Evolutionary conservation across 345 rosid genomes (phyloP).

Genomic region (Trapa incisa): DNA sequence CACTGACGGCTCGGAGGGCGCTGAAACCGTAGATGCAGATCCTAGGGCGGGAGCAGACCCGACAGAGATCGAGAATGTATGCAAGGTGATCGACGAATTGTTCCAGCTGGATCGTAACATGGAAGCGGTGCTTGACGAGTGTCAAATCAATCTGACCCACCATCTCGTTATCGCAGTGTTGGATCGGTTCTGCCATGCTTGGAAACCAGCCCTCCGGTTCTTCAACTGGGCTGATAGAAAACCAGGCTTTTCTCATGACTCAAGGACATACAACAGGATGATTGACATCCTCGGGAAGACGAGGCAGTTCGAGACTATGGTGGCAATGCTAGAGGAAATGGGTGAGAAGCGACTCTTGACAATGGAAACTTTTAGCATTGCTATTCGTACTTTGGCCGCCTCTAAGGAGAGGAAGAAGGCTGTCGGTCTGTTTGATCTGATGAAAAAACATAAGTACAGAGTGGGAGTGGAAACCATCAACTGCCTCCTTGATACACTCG

Average conservation of each 20-base stretch:
- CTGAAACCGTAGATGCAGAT: conserved; percentile 3
- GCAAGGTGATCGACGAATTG: conserved; percentile 86
- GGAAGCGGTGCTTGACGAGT: conserved; percentile 36
- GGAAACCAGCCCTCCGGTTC: conserved; percentile 81
- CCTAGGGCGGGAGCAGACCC: conserved; percentile 24
- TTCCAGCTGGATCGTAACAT: conserved; percentile 50
- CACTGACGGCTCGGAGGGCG: conserved; percentile 6
- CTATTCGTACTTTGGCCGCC: conserved; percentile 71
- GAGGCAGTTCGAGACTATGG: conserved; percentile 78
- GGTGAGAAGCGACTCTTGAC: conserved; percentile 46
- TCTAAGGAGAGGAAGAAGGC: conserved; percentile 92
- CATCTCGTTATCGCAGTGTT: conserved; percentile 52
- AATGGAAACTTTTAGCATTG: conserved; percentile 61
- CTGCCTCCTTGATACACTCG: conserved; percentile 25
- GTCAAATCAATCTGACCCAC: conserved; percentile 36
- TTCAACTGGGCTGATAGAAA: conserved; percentile 70
- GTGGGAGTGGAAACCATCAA: conserved; percentile 63
- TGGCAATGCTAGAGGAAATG: conserved; percentile 83
- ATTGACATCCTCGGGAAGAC: conserved; percentile 65
- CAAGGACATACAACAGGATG: conserved; percentile 65
- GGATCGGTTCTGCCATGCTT: conserved; percentile 55
- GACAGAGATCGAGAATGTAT: conserved; percentile 50
- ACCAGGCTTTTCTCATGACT: conserved; percentile 50
- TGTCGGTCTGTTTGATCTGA: conserved; percentile 75
- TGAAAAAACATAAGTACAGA: conserved; percentile 67